phyloP scores from a whole-genome alignment of 1,284 basidiomycete genomes.

The Naganishia albida region DNA sequence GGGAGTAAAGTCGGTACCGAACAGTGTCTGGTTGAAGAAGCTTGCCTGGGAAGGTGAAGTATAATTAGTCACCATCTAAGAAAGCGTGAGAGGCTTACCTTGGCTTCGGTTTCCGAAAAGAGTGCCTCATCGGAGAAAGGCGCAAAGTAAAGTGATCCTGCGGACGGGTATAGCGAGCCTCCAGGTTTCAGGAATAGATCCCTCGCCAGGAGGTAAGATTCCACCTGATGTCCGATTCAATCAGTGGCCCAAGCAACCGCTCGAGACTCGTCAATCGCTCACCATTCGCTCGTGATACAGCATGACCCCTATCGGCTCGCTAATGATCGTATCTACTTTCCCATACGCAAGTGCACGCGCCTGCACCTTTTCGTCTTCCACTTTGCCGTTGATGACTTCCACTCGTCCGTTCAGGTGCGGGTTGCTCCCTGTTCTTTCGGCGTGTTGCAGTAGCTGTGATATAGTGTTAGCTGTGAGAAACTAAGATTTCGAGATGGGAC shows the following conservation, averaged over 20 bases:
- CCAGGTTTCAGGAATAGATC: constrained; percentile 57
- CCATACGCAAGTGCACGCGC: constrained; percentile 38
- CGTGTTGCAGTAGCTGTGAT: constrained; percentile 48
- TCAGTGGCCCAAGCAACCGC: neutral
- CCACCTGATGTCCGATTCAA: constrained; percentile 42
- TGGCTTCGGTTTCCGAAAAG: constrained; percentile 56
- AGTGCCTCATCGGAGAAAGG: constrained; percentile 57
- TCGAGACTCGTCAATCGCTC: constrained; percentile 30
- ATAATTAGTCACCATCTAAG: neutral
- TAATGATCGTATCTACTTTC: constrained; percentile 59
- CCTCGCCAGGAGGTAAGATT: constrained; percentile 56
- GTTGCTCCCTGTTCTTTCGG: constrained; percentile 47
- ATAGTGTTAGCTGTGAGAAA: neutral
- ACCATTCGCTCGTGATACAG: constrained; percentile 59
- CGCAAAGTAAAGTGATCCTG: constrained; percentile 56
- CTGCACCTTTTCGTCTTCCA: constrained; percentile 39
- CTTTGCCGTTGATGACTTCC: constrained; percentile 35
- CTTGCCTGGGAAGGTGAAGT: constrained; percentile 42
- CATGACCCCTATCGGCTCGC: constrained; percentile 59
- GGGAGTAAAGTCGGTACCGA: constrained; percentile 52
- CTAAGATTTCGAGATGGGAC: neutral
- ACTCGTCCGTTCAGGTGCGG: constrained; percentile 43
- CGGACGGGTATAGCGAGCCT: constrained; percentile 56
- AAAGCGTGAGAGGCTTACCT: constrained; percentile 44
- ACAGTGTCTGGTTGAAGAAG: constrained; percentile 54